These are phyloP conservation scores for Podospora bellae-mahoneyi DNA, from an alignment of 495 filamentous ascomycete genomes.

Conservation along the genomic window DNA sequence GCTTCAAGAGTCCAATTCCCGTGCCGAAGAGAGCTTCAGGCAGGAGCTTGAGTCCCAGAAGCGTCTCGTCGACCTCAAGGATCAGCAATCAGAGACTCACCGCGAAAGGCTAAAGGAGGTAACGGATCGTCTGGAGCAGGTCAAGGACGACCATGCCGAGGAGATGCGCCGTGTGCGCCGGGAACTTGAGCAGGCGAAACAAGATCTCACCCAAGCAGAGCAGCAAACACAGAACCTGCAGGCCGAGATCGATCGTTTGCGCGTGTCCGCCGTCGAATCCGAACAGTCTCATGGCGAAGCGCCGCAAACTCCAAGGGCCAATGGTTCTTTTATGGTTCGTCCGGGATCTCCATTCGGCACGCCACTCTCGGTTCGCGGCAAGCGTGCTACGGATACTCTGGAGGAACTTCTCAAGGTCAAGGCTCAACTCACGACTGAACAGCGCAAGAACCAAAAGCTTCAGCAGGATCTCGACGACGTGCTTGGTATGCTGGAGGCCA, in stretches of 20 bases:
- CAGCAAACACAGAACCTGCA: slow-evolving; percentile 71
- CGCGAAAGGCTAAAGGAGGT: slow-evolving; percentile 79
- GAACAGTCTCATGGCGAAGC: slow-evolving; percentile 34
- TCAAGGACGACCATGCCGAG: slow-evolving; percentile 74
- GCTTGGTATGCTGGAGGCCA: slow-evolving; percentile 63
- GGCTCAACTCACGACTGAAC: slow-evolving; percentile 57
- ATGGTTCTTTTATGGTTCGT: slow-evolving; percentile 47
- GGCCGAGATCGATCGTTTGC: slow-evolving; percentile 63
- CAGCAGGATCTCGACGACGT: slow-evolving; percentile 76
- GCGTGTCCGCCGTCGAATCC: slow-evolving; percentile 36
- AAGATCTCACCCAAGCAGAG: slow-evolving; percentile 67
- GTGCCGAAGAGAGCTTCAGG: slow-evolving; percentile 74
- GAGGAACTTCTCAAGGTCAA: slow-evolving; percentile 55
- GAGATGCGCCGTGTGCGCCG: slow-evolving; percentile 75
- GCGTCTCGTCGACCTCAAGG: slow-evolving; percentile 79
- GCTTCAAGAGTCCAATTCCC: slow-evolving; percentile 74
- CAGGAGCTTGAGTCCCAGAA: slow-evolving; percentile 76
- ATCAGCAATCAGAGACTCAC: slow-evolving; percentile 76
- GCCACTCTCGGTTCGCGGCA: slow-evolving; percentile 48
- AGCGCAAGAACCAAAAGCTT: slow-evolving; percentile 66
- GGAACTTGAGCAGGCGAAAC: slow-evolving; percentile 76
- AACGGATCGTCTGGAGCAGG: slow-evolving; percentile 68
- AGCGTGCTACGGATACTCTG: slow-evolving; percentile 50
- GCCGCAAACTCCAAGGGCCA: slow-evolving; percentile 58
- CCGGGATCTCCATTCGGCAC: slow-evolving; percentile 52